These are phyloP conservation scores for Trypanosomatidae sp. DNA, from an alignment of 208 protist species.

Conservation along the genomic window DNA sequence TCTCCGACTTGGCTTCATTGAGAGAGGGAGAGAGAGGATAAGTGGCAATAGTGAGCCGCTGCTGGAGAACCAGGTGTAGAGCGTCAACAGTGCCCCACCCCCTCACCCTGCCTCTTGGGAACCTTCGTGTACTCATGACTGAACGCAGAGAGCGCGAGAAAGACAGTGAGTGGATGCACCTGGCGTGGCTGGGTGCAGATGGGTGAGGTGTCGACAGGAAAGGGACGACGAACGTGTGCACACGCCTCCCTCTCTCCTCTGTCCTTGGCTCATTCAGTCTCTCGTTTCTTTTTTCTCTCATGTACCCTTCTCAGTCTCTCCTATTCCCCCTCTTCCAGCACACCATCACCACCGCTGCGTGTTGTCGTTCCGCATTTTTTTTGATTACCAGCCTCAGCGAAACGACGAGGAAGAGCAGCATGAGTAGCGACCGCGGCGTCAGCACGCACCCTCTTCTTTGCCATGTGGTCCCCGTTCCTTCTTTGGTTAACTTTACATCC, in stretches of 20 bases:
- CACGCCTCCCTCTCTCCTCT: background rate
- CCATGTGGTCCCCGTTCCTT: background rate
- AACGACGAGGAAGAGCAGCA: background rate
- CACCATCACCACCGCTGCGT: background rate
- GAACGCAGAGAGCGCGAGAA: background rate
- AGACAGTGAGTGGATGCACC: background rate
- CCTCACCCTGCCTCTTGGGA: background rate
- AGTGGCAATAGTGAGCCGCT: background rate
- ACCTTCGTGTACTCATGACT: background rate
- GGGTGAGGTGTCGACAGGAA: background rate
- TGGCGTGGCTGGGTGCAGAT: background rate
- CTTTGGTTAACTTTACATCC: background rate
- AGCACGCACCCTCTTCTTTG: background rate
- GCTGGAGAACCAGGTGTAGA: conserved; percentile 2
- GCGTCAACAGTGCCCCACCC: background rate
- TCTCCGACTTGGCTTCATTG: conserved; percentile 13
- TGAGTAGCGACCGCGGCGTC: background rate
- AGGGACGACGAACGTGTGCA: background rate
- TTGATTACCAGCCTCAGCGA: background rate
- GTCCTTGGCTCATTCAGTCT: background rate
- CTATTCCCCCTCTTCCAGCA: background rate
- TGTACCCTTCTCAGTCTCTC: background rate
- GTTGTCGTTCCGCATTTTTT: background rate
- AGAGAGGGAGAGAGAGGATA: background rate
- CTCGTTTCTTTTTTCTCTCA: background rate